These are phyloP conservation scores for Lithohypha guttulata DNA, from an alignment of 2,329 filamentous ascomycete genomes.

Conservation along the genomic window DNA sequence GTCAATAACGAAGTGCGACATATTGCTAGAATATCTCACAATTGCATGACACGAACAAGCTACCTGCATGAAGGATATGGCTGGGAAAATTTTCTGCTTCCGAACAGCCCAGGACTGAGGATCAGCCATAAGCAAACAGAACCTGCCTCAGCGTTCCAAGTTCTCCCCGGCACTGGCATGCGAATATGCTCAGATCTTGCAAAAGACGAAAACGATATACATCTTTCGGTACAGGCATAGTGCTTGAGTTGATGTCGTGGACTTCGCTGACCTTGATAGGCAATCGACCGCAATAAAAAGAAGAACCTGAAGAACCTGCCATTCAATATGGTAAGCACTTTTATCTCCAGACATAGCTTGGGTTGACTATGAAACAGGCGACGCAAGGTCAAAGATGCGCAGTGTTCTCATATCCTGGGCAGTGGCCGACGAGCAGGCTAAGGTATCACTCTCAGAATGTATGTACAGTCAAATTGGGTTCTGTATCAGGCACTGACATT, in stretches of 20 bases:
- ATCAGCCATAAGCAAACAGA: background rate
- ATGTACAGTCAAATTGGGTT: too few relatives aligned
- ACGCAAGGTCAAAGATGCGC: too few relatives aligned
- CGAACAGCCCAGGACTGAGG: slow-evolving; percentile 12
- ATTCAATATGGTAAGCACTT: too few relatives aligned
- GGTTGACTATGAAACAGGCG: too few relatives aligned
- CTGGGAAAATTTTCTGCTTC: slow-evolving; percentile 18
- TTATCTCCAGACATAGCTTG: too few relatives aligned
- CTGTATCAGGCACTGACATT: too few relatives aligned
- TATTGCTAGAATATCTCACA: background rate
- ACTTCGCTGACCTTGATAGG: background rate
- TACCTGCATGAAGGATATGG: slow-evolving; percentile 14
- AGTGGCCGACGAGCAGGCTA: too few relatives aligned
- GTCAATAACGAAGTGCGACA: slow-evolving; percentile 5
- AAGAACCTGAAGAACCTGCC: too few relatives aligned
- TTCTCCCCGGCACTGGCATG: slow-evolving; percentile 13
- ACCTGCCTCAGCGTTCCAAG: slow-evolving; percentile 12
- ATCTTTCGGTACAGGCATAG: too few relatives aligned
- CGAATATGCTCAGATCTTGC: slow-evolving; percentile 13
- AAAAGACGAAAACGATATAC: slow-evolving; percentile 10
- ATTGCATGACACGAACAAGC: slow-evolving; percentile 1
- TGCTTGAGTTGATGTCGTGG: too few relatives aligned
- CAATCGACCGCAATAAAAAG: too few relatives aligned
- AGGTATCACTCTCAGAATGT: slow-evolving; percentile 6
- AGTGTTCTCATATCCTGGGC: too few relatives aligned